These are phyloP conservation scores for Myxozyma mucilagina DNA, from an alignment of 805 yeast genomes.

Conservation along the genomic window DNA sequence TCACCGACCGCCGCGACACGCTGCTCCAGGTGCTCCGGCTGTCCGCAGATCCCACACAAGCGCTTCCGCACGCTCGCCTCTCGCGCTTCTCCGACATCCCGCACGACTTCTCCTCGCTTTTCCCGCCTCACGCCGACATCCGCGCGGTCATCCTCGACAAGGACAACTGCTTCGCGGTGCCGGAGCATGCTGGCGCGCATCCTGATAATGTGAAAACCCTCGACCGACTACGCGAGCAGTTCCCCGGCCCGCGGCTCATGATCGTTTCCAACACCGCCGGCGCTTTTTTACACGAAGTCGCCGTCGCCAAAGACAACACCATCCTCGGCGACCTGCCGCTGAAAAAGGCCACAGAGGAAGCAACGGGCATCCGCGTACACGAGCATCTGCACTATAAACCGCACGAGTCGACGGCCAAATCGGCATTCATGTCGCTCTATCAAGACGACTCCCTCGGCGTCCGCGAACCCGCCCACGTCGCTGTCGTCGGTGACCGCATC, in stretches of 20 bases:
- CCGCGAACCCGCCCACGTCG: conserved; percentile 60
- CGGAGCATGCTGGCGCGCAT: conserved; percentile 78
- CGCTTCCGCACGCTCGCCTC: conserved; percentile 19
- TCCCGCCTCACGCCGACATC: conserved; percentile 23
- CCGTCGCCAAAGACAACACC: conserved; percentile 3
- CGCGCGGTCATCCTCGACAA: conserved; percentile 64
- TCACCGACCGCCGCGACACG: conserved; percentile 6
- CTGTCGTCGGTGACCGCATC: conserved; percentile 86
- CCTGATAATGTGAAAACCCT: conserved; percentile 52
- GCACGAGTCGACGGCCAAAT: conserved; percentile 49
- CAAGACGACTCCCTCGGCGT: conserved; percentile 46
- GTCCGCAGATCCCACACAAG: background rate
- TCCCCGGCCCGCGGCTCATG: conserved; percentile 63
- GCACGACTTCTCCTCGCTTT: conserved; percentile 11
- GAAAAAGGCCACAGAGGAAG: conserved; percentile 16
- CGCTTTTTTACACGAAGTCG: conserved; percentile 5
- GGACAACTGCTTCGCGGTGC: conserved; percentile 91
- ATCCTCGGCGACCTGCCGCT: background rate
- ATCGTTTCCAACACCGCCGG: conserved; percentile 95
- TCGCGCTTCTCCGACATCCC: conserved; percentile 31
- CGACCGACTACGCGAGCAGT: conserved; percentile 38
- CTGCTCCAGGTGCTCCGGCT: background rate
- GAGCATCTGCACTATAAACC: conserved; percentile 38
- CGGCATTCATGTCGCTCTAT: conserved; percentile 62
- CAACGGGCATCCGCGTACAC: conserved; percentile 39